These are phyloP conservation scores for Penicillium paxilli DNA, from an alignment of 495 filamentous ascomycete genomes.

Conservation along the genomic window DNA sequence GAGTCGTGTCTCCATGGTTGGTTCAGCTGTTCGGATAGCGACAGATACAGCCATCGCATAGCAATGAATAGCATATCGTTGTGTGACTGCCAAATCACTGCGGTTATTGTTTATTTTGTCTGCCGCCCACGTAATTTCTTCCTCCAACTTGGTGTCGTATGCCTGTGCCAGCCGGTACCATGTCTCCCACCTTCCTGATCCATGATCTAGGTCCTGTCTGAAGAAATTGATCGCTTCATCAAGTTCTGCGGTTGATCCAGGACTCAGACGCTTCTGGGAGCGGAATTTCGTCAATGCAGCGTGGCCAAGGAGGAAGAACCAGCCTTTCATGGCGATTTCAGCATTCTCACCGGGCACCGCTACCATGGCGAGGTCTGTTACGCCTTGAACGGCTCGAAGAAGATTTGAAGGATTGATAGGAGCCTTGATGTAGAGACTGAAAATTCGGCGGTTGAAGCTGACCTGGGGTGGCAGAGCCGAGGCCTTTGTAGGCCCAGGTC, in stretches of 20 bases:
- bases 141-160: constrained; percentile 88
- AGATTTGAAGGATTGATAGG: constrained; percentile 83
- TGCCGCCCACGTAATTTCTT: constrained; percentile 89
- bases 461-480: constrained; percentile 67
- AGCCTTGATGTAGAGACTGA: constrained; percentile 72
- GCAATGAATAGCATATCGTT: constrained; percentile 86
- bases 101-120: constrained; percentile 92
- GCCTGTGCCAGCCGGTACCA: constrained; percentile 95
- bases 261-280: constrained; percentile 74
- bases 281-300: constrained; percentile 86
- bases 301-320: constrained; percentile 91
- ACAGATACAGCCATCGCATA: constrained; percentile 87
- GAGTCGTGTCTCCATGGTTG: constrained; percentile 58
- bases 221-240: constrained; percentile 81
- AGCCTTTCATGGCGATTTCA: constrained; percentile 74
- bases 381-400: constrained; percentile 73
- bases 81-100: constrained; percentile 68
- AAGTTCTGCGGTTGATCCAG: constrained; percentile 80
- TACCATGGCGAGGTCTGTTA: constrained; percentile 60
- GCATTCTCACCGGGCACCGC: constrained; percentile 51
- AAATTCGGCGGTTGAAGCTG: constrained; percentile 70
- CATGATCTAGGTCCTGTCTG: constrained; percentile 81
- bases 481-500: constrained; percentile 60
- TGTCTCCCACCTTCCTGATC: constrained; percentile 84
- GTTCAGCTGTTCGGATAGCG: constrained; percentile 61